phyloP scores from a whole-genome alignment of 73 alveolate species.

The Effrenium voratum region DNA sequence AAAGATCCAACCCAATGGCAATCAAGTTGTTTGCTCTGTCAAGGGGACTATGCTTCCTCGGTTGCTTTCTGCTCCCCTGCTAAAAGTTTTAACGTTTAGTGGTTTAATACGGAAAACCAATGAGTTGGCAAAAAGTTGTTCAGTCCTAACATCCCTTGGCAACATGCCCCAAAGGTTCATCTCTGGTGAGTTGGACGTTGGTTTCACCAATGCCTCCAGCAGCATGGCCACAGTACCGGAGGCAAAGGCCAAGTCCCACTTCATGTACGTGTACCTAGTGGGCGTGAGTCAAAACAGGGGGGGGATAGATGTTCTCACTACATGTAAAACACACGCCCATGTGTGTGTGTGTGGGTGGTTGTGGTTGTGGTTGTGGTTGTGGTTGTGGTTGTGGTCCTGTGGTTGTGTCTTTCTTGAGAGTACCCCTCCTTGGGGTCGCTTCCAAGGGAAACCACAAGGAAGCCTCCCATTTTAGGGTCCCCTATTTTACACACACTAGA shows the following conservation, averaged over 20 bases:
- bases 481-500: too few relatives aligned
- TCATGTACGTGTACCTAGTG: slow-evolving; percentile 64
- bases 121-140: too few relatives aligned
- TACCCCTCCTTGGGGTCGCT: neutral
- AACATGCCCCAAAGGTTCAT: too few relatives aligned
- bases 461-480: neutral
- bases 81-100: too few relatives aligned
- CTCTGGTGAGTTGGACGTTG: too few relatives aligned
- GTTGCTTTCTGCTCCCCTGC: too few relatives aligned
- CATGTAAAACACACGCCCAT: neutral
- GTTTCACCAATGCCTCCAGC: slow-evolving; percentile 68
- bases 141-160: too few relatives aligned
- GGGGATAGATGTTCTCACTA: neutral
- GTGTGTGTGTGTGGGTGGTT: neutral
- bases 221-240: slow-evolving; percentile 49
- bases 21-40: too few relatives aligned
- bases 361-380: neutral
- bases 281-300: neutral
- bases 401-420: neutral
- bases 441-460: neutral
- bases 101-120: too few relatives aligned
- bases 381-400: neutral
- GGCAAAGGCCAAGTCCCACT: slow-evolving; percentile 48
- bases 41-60: too few relatives aligned
- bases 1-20: too few relatives aligned